These are phyloP conservation scores for Mortierella alpina DNA, from an alignment of 192 early-diverging fungal species.

Conservation along the genomic window DNA sequence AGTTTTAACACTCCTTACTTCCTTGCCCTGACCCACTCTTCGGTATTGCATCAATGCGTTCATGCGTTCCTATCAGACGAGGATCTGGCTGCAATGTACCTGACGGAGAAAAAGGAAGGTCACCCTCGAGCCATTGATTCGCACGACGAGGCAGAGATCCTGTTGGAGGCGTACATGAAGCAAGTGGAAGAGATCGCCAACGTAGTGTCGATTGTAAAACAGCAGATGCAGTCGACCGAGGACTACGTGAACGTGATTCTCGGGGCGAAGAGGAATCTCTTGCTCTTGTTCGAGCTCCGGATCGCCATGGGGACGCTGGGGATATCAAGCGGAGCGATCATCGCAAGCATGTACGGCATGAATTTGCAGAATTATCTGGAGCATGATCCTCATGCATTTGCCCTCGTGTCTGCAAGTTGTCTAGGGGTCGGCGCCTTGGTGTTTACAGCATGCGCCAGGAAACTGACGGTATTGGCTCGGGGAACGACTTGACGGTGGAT, in stretches of 20 bases:
- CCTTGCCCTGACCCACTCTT: not conserved
- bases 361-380: constrained; percentile 83
- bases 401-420: constrained; percentile 52
- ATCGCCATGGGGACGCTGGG: constrained; percentile 83
- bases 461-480: constrained; percentile 20
- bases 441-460: constrained; percentile 22
- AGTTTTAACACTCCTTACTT: not conserved
- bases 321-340: constrained; percentile 75
- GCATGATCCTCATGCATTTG: constrained; percentile 71
- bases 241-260: constrained; percentile 84
- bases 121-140: constrained; percentile 63
- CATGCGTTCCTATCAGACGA: constrained; percentile 66
- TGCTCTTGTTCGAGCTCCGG: constrained; percentile 84
- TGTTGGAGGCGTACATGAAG: constrained; percentile 90
- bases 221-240: constrained; percentile 80
- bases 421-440: constrained; percentile 14
- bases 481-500: constrained; percentile 11
- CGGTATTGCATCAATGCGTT: not conserved
- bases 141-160: constrained; percentile 89
- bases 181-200: constrained; percentile 85
- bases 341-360: constrained; percentile 88
- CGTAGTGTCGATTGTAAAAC: constrained; percentile 71
- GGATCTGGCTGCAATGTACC: constrained; percentile 88
- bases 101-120: constrained; percentile 79
- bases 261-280: constrained; percentile 82